Evolutionary conservation across 2,329 filamentous ascomycete species (phyloP), one percentile per base, ranked within the genome.

Genomic region (Elsinoe fawcettii): DNA sequence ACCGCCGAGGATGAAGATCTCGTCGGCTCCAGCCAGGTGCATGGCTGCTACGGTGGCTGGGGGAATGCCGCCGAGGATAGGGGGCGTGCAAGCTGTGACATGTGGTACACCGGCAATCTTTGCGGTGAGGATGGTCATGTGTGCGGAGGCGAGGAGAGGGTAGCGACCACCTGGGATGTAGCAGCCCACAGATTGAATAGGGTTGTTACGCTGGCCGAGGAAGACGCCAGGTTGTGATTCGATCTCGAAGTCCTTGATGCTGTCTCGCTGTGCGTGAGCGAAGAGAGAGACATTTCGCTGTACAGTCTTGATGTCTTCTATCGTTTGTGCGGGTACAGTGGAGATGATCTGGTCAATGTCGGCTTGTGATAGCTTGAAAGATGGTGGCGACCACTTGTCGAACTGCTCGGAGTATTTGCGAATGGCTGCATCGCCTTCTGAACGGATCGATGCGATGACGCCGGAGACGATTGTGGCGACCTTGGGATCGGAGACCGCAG

Each of bases 61-160:
- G 0, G 78, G 78, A 20, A 81, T 70, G 53, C 75, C 54, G 2
- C 77, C 78, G 0, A 64, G 63, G 56, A 78, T 78, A 0, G 78
- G 79, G 3, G 78, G 78, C 5, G 78, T 81, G 64, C 75, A 80
- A 11, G 68, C 77, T 5, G 78, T 70, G 3, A 80, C 77, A 51
- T 75, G 66, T n/a, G 67, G 67, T 1, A 80, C 77, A 2, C 78
- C 78, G 4, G 78, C 78, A 3, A 76, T 75, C 62, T 80, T 80
- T 20, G 78, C 78, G 0, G 78, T 80, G 3, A 80, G 64, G 47
- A 80, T 79, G 1, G 78, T 80, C 78, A 80, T 80, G 63, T 80
- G 78, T 2, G 76, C 76, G 6, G 74, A 77, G 1, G 78, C 78
- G 2, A 80, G 74, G 2, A 80, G 70, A 0, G 78, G 76, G 59